Conservation (phyloP, 208 protist species). For the Trypanosoma scelopori region DNA sequence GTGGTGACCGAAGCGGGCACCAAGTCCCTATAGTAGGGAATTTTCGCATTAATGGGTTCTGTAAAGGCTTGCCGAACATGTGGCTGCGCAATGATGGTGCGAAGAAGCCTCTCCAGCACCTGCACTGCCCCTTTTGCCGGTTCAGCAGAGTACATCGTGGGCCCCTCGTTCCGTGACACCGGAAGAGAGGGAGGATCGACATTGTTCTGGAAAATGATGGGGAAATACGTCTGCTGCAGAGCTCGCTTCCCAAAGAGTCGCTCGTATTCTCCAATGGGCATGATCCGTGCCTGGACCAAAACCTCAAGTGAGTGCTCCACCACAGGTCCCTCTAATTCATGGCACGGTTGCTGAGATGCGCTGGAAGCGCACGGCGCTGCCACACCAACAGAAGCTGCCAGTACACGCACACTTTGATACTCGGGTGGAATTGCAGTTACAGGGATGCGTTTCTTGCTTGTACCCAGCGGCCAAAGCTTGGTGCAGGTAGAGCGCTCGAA, state of each 20-base stretch:
- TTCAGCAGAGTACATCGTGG: constrained; percentile 10
- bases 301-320: constrained; percentile 60
- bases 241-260: constrained; percentile 46
- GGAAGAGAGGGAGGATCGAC: constrained; percentile 23
- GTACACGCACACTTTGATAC: constrained; percentile 30
- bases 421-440: constrained; percentile 35
- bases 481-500: constrained; percentile 42
- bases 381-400: constrained; percentile 10
- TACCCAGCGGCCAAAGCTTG: constrained; percentile 11
- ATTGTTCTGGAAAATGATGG: constrained; percentile 24
- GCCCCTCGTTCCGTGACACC: background rate
- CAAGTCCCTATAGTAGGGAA: constrained; percentile 30
- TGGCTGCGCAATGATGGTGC: constrained; percentile 52
- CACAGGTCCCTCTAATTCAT: constrained; percentile 32
- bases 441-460: constrained; percentile 27
- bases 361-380: background rate
- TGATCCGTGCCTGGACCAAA: constrained; percentile 76
- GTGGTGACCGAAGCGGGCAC: background rate
- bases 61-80: constrained; percentile 58
- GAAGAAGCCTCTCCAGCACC: constrained; percentile 71
- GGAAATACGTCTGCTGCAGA: constrained; percentile 41
- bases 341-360: constrained; percentile 1
- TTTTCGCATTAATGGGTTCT: constrained; percentile 29
- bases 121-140: constrained; percentile 34
- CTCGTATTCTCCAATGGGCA: constrained; percentile 72